Evolutionary conservation across 225 moss, liverwort and hornwort species (phyloP).

Genomic region (Sphagnum contortum): DNA sequence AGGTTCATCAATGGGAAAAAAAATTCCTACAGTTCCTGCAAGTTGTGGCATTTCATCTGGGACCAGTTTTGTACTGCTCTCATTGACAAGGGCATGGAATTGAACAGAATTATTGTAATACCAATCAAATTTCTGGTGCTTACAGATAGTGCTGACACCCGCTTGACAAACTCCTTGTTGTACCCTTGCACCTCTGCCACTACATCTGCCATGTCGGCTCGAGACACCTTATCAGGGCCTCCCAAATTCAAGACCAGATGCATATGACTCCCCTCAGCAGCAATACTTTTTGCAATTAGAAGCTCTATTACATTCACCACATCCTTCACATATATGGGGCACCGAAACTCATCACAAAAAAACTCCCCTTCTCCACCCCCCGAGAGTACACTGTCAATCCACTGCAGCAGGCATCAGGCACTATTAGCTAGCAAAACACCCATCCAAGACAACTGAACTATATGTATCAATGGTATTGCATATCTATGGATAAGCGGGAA

Average conservation of each 20-base stretch:
- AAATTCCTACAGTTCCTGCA: too few relatives aligned
- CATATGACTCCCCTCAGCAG: constrained; percentile 9
- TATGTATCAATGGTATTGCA: too few relatives aligned
- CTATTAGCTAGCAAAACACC: too few relatives aligned
- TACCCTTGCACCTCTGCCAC: constrained; percentile 67
- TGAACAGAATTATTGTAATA: too few relatives aligned
- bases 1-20: too few relatives aligned
- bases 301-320: constrained; percentile 74
- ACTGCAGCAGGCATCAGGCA: constrained; percentile 23
- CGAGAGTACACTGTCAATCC: constrained; percentile 73
- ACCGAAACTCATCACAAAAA: constrained; percentile 73
- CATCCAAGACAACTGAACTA: too few relatives aligned
- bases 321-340: constrained; percentile 83
- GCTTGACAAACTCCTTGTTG: constrained; percentile 46
- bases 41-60: too few relatives aligned
- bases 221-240: constrained; percentile 75
- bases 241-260: constrained; percentile 64
- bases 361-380: constrained; percentile 52
- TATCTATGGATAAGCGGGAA: too few relatives aligned
- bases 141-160: constrained; percentile 60
- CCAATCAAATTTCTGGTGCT: constrained; percentile 1
- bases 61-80: too few relatives aligned
- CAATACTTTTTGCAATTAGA: constrained; percentile 33
- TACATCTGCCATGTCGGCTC: constrained; percentile 78
- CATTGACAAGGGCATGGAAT: too few relatives aligned